phyloP scores from a whole-genome alignment of 176 grass and related monocot genomes.

The Neostapfia colusana region DNA sequence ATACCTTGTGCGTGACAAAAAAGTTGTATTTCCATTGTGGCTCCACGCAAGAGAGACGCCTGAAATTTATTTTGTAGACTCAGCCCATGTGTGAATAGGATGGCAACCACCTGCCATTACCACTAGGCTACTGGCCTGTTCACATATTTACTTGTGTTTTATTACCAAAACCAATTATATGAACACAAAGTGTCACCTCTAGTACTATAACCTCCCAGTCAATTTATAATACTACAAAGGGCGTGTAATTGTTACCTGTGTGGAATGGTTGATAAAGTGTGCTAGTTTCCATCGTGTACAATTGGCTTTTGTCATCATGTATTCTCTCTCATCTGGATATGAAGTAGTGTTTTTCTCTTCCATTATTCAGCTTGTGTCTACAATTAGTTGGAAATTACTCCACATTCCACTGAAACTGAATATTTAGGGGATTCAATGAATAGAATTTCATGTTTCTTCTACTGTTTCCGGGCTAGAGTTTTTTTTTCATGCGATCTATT shows the following conservation, averaged over 20 bases:
- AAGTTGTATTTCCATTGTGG: too few species aligned
- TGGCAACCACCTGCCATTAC: too few species aligned
- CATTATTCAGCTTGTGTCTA: neutral
- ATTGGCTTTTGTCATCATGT: slow-evolving; percentile 3
- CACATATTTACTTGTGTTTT: neutral
- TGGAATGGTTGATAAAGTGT: neutral
- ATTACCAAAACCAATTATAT: neutral
- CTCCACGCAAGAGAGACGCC: too few species aligned
- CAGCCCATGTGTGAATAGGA: too few species aligned
- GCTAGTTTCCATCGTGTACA: neutral
- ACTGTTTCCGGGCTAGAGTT: neutral
- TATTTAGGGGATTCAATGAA: neutral
- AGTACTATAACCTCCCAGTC: neutral
- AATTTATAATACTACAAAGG: neutral
- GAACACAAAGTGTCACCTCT: neutral
- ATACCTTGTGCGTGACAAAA: too few species aligned
- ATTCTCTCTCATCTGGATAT: neutral
- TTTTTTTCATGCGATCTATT: neutral
- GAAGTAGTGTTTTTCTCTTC: neutral
- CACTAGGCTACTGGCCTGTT: too few species aligned
- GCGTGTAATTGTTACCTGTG: neutral
- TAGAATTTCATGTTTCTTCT: neutral
- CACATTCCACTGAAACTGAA: neutral
- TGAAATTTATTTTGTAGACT: too few species aligned
- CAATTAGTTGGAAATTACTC: neutral